These are phyloP conservation scores for Trypanosoma boissoni DNA, from an alignment of 208 protist species.

Conservation along the genomic window DNA sequence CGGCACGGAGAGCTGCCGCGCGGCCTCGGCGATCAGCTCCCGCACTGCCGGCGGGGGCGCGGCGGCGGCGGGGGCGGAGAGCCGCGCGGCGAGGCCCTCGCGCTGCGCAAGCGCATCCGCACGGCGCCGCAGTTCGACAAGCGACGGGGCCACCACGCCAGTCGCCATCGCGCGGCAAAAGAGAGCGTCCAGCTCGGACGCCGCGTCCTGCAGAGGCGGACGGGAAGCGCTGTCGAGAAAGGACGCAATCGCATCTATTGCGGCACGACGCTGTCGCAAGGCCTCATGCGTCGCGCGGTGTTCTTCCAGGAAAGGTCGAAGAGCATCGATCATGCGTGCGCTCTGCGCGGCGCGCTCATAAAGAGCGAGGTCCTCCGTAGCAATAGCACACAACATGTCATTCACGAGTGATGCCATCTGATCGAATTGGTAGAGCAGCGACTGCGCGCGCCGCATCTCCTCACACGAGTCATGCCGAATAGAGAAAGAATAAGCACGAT, in stretches of 20 bases:
- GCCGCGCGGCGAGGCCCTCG: conserved; percentile 7
- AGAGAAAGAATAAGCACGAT: conserved; percentile 49
- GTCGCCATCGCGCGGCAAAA: conserved; percentile 17
- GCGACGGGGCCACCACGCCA: background rate
- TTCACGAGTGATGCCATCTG: conserved; percentile 26
- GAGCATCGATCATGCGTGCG: conserved; percentile 3
- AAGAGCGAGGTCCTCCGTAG: conserved; percentile 6
- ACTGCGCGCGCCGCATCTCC: conserved; percentile 42
- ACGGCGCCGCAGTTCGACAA: conserved; percentile 10
- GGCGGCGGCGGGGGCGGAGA: background rate
- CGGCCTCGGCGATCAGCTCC: conserved; percentile 11
- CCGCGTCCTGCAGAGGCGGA: conserved; percentile 6
- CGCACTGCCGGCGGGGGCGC: background rate
- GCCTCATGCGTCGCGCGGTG: conserved; percentile 6
- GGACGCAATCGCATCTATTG: conserved; percentile 9
- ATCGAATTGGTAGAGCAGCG: conserved; percentile 33
- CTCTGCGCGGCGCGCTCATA: conserved; percentile 21
- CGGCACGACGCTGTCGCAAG: conserved; percentile 1
- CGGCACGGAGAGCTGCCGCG: conserved; percentile 16
- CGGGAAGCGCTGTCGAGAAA: conserved; percentile 8
- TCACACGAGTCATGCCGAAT: conserved; percentile 29
- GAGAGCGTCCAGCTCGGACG: conserved; percentile 5
- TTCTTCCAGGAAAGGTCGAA: conserved; percentile 19
- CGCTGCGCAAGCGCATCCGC: conserved; percentile 14
- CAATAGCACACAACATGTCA: conserved; percentile 4